Base-by-base conservation (phyloP, 1,139 yeast species). In the Meyerozyma carpophila region DNA sequence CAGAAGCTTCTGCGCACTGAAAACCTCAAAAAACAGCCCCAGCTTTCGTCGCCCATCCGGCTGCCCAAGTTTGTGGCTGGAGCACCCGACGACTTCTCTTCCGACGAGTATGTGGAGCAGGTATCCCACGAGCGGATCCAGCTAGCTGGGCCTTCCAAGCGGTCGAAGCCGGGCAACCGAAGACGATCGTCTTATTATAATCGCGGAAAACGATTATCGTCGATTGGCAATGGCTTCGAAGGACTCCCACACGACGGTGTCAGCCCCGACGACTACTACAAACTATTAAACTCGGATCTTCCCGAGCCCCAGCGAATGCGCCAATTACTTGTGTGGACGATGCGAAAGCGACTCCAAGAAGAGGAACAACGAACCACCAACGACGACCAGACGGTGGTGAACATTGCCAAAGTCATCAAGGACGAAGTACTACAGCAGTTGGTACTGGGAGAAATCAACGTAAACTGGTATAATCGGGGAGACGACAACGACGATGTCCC, bases 231-330 rank as follows among this genome's bases (percentile, higher is more conserved):
- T 55, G 93, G 93, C 3, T 81, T 79, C 50, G 70, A 65, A 2
- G 89, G 86, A 0, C 75, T 75, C 31, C 91, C 91, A 0, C 93
- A 85, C 57, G 73, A 74, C 2, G 82, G 77, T 40, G 79, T 86
- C 1, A 73, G 81, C 0, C 68, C 75, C 0, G 55, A 64, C 16
- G 84, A 81, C 43, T 80, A 80, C 53, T 79, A 77, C 57, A 84
- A 83, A 56, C 81, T 81, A 51, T 60, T 86, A 31, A 86, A 84
- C 49, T 62, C 70, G 2, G 74, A 77, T 18, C 52, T 82, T 37
- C 87, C 94, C 0, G 93, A 82, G 44, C 88, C 91, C 0, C 85
- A 82, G 53, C 70, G 82, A 47, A 79, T 86, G 84, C 72, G 84
- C 49, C 90, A 84, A 55, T 59, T 87, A 18, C 58, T 86, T 42